Evolutionary conservation across 768 basidiomycete species (phyloP).

Genomic region (Megacollybia marginata): DNA sequence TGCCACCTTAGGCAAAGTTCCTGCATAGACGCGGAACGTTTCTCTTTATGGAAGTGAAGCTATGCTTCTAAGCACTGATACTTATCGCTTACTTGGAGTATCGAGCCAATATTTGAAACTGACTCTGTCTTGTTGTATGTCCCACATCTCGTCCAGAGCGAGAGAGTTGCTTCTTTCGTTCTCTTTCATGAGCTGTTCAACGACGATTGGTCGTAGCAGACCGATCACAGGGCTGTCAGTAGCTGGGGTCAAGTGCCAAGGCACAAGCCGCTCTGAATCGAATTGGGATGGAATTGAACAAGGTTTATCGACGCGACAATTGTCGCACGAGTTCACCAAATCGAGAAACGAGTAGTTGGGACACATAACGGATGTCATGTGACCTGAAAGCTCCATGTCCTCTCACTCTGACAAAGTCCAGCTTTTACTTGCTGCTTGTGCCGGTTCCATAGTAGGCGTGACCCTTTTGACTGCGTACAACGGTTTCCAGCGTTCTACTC

Average conservation of each 20-base stretch:
- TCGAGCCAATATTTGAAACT: slow-evolving; percentile 46
- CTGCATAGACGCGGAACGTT: slow-evolving; percentile 51
- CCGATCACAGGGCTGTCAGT: slow-evolving; percentile 50
- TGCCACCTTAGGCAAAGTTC: slow-evolving; percentile 74
- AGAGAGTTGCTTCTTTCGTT: slow-evolving; percentile 26
- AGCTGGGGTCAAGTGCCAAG: slow-evolving; percentile 48
- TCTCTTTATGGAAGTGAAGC: slow-evolving; percentile 14
- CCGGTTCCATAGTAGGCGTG: slow-evolving; percentile 57
- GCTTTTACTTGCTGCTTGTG: slow-evolving; percentile 56
- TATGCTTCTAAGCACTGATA: slow-evolving; percentile 11
- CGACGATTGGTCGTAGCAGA: slow-evolving; percentile 48
- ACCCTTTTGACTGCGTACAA: slow-evolving; percentile 53
- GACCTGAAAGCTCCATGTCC: slow-evolving; percentile 29
- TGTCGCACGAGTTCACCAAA: slow-evolving; percentile 65
- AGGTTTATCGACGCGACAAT: slow-evolving; percentile 38
- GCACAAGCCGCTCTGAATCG: slow-evolving; percentile 39
- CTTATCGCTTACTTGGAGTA: slow-evolving; percentile 46
- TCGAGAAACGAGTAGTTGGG: slow-evolving; percentile 44
- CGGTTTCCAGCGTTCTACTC: slow-evolving; percentile 34
- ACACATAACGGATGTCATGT: neutral
- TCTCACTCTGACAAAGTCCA: slow-evolving; percentile 50
- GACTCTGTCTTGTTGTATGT: slow-evolving; percentile 17
- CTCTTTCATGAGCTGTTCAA: slow-evolving; percentile 47
- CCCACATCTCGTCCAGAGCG: slow-evolving; percentile 31
- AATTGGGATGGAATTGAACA: slow-evolving; percentile 21